phyloP scores from a whole-genome alignment of 2,329 filamentous ascomycete species.

The Leptographium procerum region DNA sequence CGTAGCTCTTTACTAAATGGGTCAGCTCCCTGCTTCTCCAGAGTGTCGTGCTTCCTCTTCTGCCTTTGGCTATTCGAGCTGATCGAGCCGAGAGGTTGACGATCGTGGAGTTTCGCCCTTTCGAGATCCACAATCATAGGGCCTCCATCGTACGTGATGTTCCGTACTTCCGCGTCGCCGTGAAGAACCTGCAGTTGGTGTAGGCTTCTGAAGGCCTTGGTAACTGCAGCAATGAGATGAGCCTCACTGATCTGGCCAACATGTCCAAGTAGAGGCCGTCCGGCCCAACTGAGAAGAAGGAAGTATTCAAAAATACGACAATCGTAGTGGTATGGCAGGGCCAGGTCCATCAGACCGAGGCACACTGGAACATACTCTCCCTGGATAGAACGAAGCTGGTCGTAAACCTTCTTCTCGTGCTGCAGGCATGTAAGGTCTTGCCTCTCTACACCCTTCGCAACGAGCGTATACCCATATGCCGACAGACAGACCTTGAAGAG shows the following conservation, averaged over 20 bases:
- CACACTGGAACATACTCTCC: constrained; percentile 4
- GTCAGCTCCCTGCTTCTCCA: too few relatives aligned
- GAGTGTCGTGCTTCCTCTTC: too few relatives aligned
- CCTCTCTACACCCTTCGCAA: constrained; percentile 26
- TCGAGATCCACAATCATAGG: constrained; percentile 24
- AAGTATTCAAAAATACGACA: not conserved
- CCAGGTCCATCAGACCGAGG: constrained; percentile 1
- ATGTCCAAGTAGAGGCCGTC: constrained; percentile 11
- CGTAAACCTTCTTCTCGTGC: not conserved
- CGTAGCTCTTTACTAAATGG: too few relatives aligned
- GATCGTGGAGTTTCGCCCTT: constrained; percentile 8
- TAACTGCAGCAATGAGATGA: not conserved
- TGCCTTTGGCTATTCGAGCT: too few relatives aligned
- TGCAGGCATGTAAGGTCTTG: constrained; percentile 12
- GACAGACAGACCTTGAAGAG: constrained; percentile 27
- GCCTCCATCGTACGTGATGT: constrained; percentile 18
- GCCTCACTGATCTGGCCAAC: not conserved
- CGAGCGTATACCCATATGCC: constrained; percentile 24
- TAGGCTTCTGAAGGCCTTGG: not conserved
- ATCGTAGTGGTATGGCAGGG: constrained; percentile 1
- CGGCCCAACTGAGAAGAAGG: constrained; percentile 17
- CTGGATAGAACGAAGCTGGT: not conserved
- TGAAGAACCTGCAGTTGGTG: not conserved
- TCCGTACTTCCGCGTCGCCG: constrained; percentile 16
- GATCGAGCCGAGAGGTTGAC: too few relatives aligned